Base-by-base conservation (phyloP, 2,329 filamentous ascomycete species). In the Hypoxylon sp. region DNA sequence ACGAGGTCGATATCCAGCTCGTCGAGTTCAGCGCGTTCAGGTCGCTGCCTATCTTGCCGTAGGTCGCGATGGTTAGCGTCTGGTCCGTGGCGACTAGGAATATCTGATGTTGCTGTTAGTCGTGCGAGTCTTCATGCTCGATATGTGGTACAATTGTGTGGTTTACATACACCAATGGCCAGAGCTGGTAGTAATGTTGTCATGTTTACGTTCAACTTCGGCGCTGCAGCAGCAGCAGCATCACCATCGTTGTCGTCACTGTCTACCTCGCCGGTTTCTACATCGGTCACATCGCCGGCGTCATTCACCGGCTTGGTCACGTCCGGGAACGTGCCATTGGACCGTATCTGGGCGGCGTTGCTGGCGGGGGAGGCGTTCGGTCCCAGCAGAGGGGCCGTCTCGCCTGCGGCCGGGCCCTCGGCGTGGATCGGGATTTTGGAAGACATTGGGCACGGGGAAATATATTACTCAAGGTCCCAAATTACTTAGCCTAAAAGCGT, bases 31-130 rank as follows among this genome's bases (percentile, higher is more conserved):
- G 76, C 1, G 89, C 87, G 41, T 89, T 77, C 19, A 93, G 73
- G 57, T 92, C 89, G 48, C 81, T 89, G 7, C 88, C 89, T 62
- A 93, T 92, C 56, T 80, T 83, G 38, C 87, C 87, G 68, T 91
- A 91, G n/a, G 81, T 86, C n/a, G 84, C 84, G 37, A 92, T 83
- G 20, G 89, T 85, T 44, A 92, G 83, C 0, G 90, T 90, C 68
- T 91, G 88, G 65, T 93, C 89, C 40, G 87, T 78, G 3, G 89
- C 87, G 13, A 86, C 80, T 5, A 93, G 76, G 65, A 89, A 90
- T 29, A 91, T 74, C 86, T 88, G 34, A 25, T 25, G 5, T n/a
- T 16, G 7, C 7, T 21, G n/a, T 49, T 34, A 48, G 44, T 37
- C 8, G n/a, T 19, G 5, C n/a, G n/a, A n/a, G n/a, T n/a, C n/a